Conservation (phyloP, 148 eudicot genomes). For the Amaranthus palmeri region DNA sequence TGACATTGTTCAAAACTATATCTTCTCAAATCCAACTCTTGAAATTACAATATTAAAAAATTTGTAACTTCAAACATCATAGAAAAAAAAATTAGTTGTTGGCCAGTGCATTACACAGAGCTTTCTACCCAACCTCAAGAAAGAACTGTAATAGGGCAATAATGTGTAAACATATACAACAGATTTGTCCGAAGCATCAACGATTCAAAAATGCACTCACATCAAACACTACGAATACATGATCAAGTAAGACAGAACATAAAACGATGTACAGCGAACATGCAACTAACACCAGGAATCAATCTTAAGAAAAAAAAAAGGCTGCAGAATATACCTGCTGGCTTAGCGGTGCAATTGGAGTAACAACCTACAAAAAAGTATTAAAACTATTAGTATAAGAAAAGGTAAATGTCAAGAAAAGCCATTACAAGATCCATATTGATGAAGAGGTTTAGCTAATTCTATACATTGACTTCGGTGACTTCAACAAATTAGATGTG, state of each 20-base stretch:
- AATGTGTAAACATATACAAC: not conserved
- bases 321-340: constrained; percentile 63
- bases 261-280: too few species aligned
- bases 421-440: not conserved
- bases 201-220: not conserved
- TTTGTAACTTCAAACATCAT: not conserved
- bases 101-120: not conserved
- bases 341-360: constrained; percentile 94
- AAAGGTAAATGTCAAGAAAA: not conserved
- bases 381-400: not conserved
- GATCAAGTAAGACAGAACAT: not conserved
- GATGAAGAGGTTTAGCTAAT: not conserved
- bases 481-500: not conserved
- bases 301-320: not conserved
- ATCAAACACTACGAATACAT: not conserved
- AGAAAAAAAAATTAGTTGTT: not conserved
- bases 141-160: not conserved
- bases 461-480: not conserved
- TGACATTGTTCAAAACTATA: not conserved
- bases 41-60: not conserved
- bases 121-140: not conserved
- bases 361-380: constrained; percentile 64
- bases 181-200: not conserved
- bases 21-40: not conserved
- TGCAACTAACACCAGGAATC: too few species aligned